Base-by-base conservation (phyloP, 1,284 basidiomycete genomes). In the Gymnopus androsaceus region DNA sequence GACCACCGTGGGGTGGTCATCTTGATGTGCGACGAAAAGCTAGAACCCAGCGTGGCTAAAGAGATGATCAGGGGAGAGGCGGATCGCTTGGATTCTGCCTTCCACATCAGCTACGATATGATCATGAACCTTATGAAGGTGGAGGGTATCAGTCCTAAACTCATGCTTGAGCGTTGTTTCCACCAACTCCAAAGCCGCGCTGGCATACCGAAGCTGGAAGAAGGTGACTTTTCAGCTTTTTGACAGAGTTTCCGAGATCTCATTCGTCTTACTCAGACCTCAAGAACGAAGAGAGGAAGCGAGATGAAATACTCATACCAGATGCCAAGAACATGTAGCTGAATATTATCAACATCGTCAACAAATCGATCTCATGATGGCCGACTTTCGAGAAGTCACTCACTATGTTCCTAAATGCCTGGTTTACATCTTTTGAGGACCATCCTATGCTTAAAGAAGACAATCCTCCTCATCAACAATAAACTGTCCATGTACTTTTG, bases 1-100 rank as follows among this genome's bases (percentile, higher is more conserved):
- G 97, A 99, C 70, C 96, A 98, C 63, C 87, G 97, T n/a, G 97
- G 97, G 60, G 95, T 99, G 55, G 97, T 99, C 60, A 98, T 99
- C 67, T 94, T 99, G 94, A 99, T 99, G 97, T 93, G 92, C 69
- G 96, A 99, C 72, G 95, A 98, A 75, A 98, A 97, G 75, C 80
- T 99, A 49, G 97, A 99, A 67, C 95, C 97, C 0, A 72, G 84
- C 2, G 84, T 89, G 0, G 96, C 96, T 45, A 98, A 98, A 78
- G 84, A 82, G 54, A 99, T 99, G 97, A 92, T 99, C 71, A 98
- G 98, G 74, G 97, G 97, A 50, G 92, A 98, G 75, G 95, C 97
- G 5, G 97, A 99, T 72, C 82, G 96, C 36, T 78, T 99, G 59
- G 95, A 99, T 73, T 98, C 95, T 17, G 97, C 97, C 3, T 99